These are phyloP conservation scores for Lasiodiplodia hormozganensis DNA, from an alignment of 2,329 filamentous ascomycete species.

Conservation along the genomic window DNA sequence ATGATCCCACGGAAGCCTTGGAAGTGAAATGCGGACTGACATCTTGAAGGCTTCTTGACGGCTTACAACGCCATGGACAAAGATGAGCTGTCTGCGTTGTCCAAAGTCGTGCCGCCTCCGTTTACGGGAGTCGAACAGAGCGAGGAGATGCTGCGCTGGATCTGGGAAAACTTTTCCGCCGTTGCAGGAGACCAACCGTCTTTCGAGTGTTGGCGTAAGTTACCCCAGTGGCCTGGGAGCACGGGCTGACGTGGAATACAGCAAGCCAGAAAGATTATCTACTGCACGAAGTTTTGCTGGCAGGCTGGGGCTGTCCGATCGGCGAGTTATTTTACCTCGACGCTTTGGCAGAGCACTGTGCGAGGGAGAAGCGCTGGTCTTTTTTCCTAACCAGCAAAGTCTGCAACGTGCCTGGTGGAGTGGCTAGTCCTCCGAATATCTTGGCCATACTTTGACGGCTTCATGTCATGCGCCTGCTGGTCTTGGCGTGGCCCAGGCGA, in stretches of 20 bases:
- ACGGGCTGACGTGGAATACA: conserved; percentile 15
- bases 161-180: conserved; percentile 71
- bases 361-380: conserved; percentile 37
- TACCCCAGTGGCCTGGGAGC: neutral
- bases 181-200: conserved; percentile 67
- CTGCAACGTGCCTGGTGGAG: conserved; percentile 53
- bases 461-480: no score
- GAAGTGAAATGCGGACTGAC: neutral
- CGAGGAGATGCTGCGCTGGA: conserved; percentile 63
- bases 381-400: conserved; percentile 63
- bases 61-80: conserved; percentile 27
- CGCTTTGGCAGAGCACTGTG: conserved; percentile 39
- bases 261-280: conserved; percentile 16
- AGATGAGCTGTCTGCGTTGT: conserved; percentile 29
- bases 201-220: conserved; percentile 63
- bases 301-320: conserved; percentile 43
- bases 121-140: conserved; percentile 31
- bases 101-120: conserved; percentile 26
- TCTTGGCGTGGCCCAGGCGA: no score
- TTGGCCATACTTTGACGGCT: conserved; percentile 32
- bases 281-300: conserved; percentile 37
- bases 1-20: no score
- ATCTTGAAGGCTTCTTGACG: conserved; percentile 34
- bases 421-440: conserved; percentile 41
- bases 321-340: conserved; percentile 48